phyloP scores from a whole-genome alignment of 1,284 basidiomycete genomes.

The Pholiota adiposa region DNA sequence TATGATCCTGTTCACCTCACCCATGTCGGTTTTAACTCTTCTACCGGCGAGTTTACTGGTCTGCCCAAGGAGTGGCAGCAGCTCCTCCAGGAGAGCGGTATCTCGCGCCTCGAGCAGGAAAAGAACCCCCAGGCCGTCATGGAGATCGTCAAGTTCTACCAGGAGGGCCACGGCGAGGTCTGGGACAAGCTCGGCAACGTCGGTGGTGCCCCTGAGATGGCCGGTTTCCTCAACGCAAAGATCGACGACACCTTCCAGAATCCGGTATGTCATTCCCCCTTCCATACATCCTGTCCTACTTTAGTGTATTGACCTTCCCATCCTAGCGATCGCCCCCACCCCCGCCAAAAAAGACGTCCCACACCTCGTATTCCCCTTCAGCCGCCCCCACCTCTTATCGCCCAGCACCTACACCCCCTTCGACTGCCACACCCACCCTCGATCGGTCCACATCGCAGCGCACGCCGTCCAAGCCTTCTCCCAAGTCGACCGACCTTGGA shows the following conservation, averaged over 20 bases:
- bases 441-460: conserved; percentile 82
- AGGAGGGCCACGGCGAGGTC: conserved; percentile 81
- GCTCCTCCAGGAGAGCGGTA: conserved; percentile 94
- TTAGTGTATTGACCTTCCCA: conserved; percentile 2
- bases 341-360: conserved; percentile 56
- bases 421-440: conserved; percentile 58
- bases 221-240: conserved; percentile 32
- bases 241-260: conserved; percentile 53
- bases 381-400: conserved; percentile 59
- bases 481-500: conserved; percentile 56
- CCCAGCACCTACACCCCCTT: conserved; percentile 69
- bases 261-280: conserved; percentile 34
- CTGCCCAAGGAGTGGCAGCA: conserved; percentile 99
- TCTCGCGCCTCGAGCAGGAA: conserved; percentile 94
- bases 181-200: conserved; percentile 64
- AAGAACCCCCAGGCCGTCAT: conserved; percentile 98
- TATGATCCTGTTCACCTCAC: conserved; percentile 99
- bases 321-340: conserved; percentile 53
- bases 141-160: conserved; percentile 99
- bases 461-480: conserved; percentile 51
- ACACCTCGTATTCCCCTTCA: conserved; percentile 29
- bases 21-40: conserved; percentile 99
- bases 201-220: conserved; percentile 27
- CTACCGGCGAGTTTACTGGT: conserved; percentile 97
- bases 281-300: neutral